Evolutionary conservation across 1,284 basidiomycete genomes (phyloP).

Genomic region (Trichosporon sp.): DNA sequence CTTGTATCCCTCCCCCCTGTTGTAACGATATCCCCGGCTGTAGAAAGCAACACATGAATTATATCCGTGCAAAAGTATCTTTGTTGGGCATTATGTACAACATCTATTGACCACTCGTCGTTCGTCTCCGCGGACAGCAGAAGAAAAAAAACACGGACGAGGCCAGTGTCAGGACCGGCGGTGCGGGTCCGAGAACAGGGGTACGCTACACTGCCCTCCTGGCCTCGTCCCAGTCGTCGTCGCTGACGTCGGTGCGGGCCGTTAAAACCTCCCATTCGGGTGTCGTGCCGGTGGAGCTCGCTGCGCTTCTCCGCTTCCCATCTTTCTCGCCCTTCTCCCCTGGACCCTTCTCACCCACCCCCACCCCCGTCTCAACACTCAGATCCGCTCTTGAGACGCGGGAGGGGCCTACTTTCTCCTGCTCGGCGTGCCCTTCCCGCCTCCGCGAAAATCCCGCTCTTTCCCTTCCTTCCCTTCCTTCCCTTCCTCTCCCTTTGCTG

Average conservation of each 20-base stretch:
- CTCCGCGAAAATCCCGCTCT: constrained; percentile 42
- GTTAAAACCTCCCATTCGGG: constrained; percentile 30
- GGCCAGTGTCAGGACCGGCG: no score
- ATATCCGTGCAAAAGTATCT: no score
- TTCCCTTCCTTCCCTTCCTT: background rate
- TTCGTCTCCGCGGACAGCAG: no score
- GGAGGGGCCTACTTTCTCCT: constrained; percentile 19
- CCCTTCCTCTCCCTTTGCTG: background rate
- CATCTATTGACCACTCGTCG: background rate
- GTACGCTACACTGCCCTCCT: constrained; percentile 6
- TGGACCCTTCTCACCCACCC: background rate
- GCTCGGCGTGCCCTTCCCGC: constrained; percentile 40
- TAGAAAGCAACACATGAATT: no score
- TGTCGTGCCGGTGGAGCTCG: constrained; percentile 4
- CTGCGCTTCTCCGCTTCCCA: background rate
- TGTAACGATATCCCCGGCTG: background rate
- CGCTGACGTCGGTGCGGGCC: constrained; percentile 23
- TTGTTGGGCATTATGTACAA: background rate
- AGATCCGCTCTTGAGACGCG: no score
- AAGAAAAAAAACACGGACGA: no score
- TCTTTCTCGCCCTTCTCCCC: background rate
- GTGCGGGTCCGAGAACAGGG: background rate
- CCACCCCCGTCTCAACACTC: background rate
- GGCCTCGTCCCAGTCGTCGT: constrained; percentile 34
- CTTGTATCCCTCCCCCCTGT: no score